Evolutionary conservation across 192 early-diverging fungal genomes (phyloP).

Genomic region (Linnemannia hyalina): DNA sequence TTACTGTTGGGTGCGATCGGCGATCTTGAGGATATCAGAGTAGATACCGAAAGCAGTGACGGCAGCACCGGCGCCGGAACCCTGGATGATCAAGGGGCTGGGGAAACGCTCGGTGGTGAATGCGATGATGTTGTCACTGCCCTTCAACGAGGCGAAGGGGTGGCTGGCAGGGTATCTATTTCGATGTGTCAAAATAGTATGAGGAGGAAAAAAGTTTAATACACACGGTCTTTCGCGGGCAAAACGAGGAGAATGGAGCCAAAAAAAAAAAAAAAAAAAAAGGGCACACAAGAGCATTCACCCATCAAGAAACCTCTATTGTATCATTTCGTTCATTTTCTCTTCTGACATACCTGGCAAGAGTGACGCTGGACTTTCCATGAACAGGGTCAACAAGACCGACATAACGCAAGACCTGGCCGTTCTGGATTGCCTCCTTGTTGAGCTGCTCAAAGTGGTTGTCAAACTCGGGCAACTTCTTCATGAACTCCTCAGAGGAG

Average conservation of each 20-base stretch:
- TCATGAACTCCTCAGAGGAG: constrained; percentile 89
- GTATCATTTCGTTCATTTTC: neutral
- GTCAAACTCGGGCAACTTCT: constrained; percentile 85
- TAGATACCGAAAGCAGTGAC: constrained; percentile 99
- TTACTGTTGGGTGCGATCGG: constrained; percentile 66
- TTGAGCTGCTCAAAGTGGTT: constrained; percentile 89
- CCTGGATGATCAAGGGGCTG: constrained; percentile 95
- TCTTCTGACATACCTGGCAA: constrained; percentile 66
- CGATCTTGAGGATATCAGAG: constrained; percentile 91
- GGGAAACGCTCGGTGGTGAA: constrained; percentile 97
- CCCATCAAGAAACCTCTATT: neutral
- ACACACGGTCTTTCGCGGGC: constrained; percentile 1
- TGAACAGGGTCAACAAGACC: constrained; percentile 84
- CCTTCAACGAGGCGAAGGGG: constrained; percentile 96
- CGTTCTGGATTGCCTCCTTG: constrained; percentile 74
- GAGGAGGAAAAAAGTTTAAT: neutral
- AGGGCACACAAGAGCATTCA: neutral
- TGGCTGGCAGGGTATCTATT: constrained; percentile 84
- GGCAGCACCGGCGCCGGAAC: constrained; percentile 94
- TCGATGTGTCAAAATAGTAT: neutral
- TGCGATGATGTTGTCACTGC: constrained; percentile 98
- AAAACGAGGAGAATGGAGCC: neutral
- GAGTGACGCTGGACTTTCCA: constrained; percentile 81
- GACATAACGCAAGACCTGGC: constrained; percentile 93
- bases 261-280: constrained; percentile 5